Percentiles rank a stretch among this genome's conserved stretches.
phyloP scores from a whole-genome alignment of 768 basidiomycete genomes.

The Cystobasidium tubakii region DNA sequence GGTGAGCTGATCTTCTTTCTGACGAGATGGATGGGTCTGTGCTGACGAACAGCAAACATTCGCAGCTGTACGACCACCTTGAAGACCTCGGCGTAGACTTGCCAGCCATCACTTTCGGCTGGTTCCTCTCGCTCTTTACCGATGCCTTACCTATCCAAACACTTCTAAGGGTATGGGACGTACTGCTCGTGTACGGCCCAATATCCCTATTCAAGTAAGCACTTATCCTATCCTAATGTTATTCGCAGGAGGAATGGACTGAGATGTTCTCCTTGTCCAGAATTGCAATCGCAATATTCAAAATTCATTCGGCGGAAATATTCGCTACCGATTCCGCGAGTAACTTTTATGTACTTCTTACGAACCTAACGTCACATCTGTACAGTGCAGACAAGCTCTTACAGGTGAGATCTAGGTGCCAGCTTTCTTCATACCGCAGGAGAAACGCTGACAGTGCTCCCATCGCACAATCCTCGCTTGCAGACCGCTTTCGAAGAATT shows the following conservation, averaged over 20 bases:
- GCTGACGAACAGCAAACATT: conserved; percentile 54
- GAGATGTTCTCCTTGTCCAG: conserved; percentile 53
- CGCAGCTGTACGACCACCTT: conserved; percentile 69
- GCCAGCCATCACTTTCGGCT: conserved; percentile 92
- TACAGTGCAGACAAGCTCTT: conserved; percentile 88
- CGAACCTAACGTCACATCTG: conserved; percentile 82
- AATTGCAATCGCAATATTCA: conserved; percentile 79
- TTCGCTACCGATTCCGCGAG: conserved; percentile 76
- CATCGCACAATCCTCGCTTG: not conserved
- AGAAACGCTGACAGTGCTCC: not conserved
- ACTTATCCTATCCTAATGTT: not conserved
- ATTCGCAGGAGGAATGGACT: no score
- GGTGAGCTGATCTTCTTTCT: not conserved
- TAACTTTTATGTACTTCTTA: conserved; percentile 79
- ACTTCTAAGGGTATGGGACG: conserved; percentile 84
- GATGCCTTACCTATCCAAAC: conserved; percentile 94
- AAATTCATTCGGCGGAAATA: conserved; percentile 74
- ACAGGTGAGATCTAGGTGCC: conserved; percentile 57
- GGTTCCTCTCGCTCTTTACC: conserved; percentile 94
- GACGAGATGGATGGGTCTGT: not conserved
- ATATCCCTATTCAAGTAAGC: not conserved
- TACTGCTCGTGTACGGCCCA: conserved; percentile 57
- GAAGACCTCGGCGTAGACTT: conserved; percentile 78
- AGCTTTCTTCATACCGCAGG: not conserved
- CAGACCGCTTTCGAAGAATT: conserved; percentile 35